Percentiles rank a stretch among this genome's conserved stretches.
Evolutionary conservation across 176 grass and related monocot genomes (phyloP).

Genomic region (Phoenix dactylifera): DNA sequence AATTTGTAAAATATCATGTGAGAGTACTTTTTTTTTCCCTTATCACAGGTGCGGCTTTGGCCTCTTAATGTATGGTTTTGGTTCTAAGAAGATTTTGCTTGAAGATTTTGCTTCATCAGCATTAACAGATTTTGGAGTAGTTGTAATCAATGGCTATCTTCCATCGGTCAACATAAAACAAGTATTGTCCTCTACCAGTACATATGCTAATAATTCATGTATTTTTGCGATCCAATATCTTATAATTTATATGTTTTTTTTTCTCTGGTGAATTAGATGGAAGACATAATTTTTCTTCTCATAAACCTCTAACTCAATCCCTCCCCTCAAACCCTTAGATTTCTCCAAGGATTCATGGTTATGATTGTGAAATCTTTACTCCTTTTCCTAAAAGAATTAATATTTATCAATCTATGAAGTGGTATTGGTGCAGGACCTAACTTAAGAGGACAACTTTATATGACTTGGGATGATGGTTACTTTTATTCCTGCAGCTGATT

Average conservation of each 20-base stretch:
- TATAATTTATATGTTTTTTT: not conserved
- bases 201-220: not conserved
- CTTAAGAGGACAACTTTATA: no score
- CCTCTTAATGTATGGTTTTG: constrained; percentile 93
- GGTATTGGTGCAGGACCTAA: no score
- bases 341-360: no score
- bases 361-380: no score
- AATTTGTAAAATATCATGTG: no score
- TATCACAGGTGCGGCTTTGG: constrained; percentile 54
- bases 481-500: no score
- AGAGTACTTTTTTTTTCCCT: not conserved
- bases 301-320: not conserved
- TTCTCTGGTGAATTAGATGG: not conserved
- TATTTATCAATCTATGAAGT: no score
- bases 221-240: not conserved
- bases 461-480: no score
- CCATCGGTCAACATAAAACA: constrained; percentile 78
- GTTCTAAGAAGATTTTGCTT: constrained; percentile 73
- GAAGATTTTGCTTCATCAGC: constrained; percentile 81
- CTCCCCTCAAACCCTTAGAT: no score
- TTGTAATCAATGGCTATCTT: constrained; percentile 92
- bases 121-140: constrained; percentile 52
- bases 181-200: constrained; percentile 19
- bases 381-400: no score
- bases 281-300: not conserved